A percentile compares a stretch with the other conserved stretches of the same genome.
Evolutionary conservation across 129 eudicot genomes (phyloP).

Genomic region (Tagetes erecta): DNA sequence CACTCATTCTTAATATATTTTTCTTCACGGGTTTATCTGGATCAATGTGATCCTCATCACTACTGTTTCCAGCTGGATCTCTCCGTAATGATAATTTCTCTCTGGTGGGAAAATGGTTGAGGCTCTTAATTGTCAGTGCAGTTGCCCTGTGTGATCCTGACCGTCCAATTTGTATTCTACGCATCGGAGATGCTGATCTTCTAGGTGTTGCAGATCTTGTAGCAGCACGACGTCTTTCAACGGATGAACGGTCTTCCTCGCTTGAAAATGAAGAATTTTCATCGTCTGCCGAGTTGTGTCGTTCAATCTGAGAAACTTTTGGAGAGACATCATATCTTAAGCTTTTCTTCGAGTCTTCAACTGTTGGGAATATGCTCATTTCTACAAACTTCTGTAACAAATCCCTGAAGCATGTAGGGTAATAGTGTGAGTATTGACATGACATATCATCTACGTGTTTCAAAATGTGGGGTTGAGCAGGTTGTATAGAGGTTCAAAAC

Average conservation of each 20-base stretch:
- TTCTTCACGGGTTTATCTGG: constrained; percentile 49
- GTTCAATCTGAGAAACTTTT: constrained; percentile 68
- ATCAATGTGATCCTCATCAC: constrained; percentile 54
- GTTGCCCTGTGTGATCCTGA: constrained; percentile 81
- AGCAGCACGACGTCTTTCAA: constrained; percentile 68
- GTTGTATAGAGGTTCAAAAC: background rate
- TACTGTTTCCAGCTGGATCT: constrained; percentile 47
- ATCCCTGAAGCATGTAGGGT: constrained; percentile 50
- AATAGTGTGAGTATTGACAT: constrained; percentile 3
- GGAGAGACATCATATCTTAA: constrained; percentile 48
- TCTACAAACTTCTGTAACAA: constrained; percentile 56
- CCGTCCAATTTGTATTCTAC: constrained; percentile 86
- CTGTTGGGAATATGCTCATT: constrained; percentile 36
- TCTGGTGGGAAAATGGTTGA: constrained; percentile 57
- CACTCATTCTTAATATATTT: constrained; percentile 74
- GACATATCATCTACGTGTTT: background rate
- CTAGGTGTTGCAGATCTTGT: constrained; percentile 78
- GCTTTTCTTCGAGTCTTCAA: constrained; percentile 27
- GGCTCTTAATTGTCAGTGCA: constrained; percentile 78
- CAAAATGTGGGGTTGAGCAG: background rate
- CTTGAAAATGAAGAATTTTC: constrained; percentile 70
- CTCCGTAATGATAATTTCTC: constrained; percentile 54
- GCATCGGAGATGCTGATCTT: constrained; percentile 96
- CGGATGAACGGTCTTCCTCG: constrained; percentile 71
- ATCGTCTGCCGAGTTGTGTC: constrained; percentile 58